Evolutionary conservation across 352 stramenopile genomes (phyloP).

Genomic region (Phytophthora hibernalis): DNA sequence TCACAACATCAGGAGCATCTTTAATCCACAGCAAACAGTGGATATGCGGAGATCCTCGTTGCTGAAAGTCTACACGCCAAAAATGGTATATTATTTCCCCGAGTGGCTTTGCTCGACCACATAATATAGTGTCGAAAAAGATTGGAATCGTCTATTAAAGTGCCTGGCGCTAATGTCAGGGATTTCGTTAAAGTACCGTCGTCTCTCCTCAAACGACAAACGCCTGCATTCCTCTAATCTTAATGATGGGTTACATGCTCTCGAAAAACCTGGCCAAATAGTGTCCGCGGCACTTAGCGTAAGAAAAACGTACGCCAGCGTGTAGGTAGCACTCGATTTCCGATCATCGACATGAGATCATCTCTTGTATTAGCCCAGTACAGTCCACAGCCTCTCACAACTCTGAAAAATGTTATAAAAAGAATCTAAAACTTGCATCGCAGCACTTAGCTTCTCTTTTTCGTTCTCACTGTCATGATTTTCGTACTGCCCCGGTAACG

Average conservation of each 20-base stretch:
- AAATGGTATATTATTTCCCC: conserved; percentile 33
- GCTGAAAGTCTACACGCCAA: conserved; percentile 39
- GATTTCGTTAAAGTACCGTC: conserved; percentile 16
- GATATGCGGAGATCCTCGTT: conserved; percentile 30
- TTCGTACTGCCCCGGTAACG: too few species aligned
- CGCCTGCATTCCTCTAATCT: too few species aligned
- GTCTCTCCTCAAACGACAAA: conserved; percentile 1
- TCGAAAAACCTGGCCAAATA: conserved; percentile 33
- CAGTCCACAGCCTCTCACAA: background rate
- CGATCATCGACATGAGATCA: conserved; percentile 26
- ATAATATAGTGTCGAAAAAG: conserved; percentile 23
- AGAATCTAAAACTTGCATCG: background rate
- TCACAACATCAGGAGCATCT: too few species aligned
- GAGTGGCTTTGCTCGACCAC: too few species aligned
- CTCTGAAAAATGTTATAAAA: background rate
- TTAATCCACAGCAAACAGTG: too few species aligned
- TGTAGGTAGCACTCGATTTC: conserved; percentile 14
- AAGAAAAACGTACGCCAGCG: conserved; percentile 23
- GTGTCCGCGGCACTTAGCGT: conserved; percentile 5
- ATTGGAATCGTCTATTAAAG: conserved; percentile 31
- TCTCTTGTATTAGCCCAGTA: conserved; percentile 25
- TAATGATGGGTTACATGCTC: conserved; percentile 19
- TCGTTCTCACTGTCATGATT: background rate
- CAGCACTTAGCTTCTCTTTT: background rate
- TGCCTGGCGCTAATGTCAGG: conserved; percentile 31